Percentiles rank a stretch among this genome's conserved stretches.
Conservation (phyloP, 2,329 filamentous ascomycete genomes). For the Ophiostoma ulmi region DNA sequence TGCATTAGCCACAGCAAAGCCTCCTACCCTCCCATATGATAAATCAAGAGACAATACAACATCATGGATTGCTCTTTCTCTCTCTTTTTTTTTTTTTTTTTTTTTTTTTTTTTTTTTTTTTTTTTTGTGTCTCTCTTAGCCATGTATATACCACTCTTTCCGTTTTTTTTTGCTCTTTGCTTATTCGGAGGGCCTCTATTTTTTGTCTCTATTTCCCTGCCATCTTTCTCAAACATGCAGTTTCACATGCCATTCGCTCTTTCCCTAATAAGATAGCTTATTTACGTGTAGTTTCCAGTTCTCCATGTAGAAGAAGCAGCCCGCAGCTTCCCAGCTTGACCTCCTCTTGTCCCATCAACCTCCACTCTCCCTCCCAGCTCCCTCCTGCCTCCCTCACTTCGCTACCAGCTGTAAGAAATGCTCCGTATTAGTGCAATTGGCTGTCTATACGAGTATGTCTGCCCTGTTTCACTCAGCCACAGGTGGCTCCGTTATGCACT, state of each 20-base stretch:
- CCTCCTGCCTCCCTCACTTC: neutral
- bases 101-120: too few species aligned
- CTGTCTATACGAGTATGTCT: neutral
- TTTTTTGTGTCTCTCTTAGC: neutral
- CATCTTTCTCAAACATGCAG: neutral
- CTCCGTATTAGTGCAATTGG: neutral
- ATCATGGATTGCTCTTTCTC: neutral
- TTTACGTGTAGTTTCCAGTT: neutral
- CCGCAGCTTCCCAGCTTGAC: neutral
- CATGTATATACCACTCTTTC: neutral
- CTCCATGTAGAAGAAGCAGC: neutral
- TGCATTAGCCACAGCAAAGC: constrained; percentile 1
- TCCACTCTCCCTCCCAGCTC: neutral
- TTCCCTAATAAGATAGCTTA: neutral
- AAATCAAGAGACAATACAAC: constrained; percentile 11
- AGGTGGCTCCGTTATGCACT: neutral
- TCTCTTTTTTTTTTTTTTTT: too few species aligned
- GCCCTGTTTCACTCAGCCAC: neutral
- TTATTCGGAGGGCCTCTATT: neutral
- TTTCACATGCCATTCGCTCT: constrained; percentile 4
- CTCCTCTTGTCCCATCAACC: neutral
- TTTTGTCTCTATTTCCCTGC: neutral
- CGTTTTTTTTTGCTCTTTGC: neutral
- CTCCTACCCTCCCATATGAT: neutral
- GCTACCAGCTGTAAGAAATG: neutral